Base-by-base conservation (phyloP, 1,284 basidiomycete species). In the Irpex sp. region DNA sequence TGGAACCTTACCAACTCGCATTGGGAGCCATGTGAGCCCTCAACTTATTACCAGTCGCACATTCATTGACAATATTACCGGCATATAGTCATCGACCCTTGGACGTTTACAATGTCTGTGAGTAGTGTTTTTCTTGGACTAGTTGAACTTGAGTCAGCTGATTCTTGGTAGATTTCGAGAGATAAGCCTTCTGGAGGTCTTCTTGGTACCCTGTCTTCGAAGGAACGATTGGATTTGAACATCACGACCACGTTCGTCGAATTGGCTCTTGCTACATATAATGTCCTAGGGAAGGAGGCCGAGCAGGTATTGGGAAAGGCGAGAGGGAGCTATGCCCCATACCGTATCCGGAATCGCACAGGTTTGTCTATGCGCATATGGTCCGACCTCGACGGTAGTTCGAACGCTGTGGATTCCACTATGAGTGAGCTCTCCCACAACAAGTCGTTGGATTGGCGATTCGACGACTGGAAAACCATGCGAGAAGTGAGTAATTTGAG, bases 1-100 rank as follows among this genome's bases (percentile, higher is more conserved):
- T 99, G 95, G 93, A 99, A 99, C 77, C 78, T 99, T 61, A 91
- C 92, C 34, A 97, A 98, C 73, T 99, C 97, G 57, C 96, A 99
- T 73, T 99, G 97, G 94, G 97, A 99, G 77, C 97, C 98, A n/a
- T 78, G 89, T 91, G 71, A 66, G 86, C 77, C 8, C 17, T 51
- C 34, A 26, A 26, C 26, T 26, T 31, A 57, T 62, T 52, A 48
- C 3, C 36, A 49, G 9, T 52, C 47, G 15, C 19, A 17, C 3
- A 34, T 9, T 13, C 6, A 26, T 8, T 47, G 15, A 36, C n/a
- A 15, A 7, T 37, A n/a, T 2, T 36, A 2, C 5, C n/a, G 9
- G 38, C 26, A 7, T 17, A n/a, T 49, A 92, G 89, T 99, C 59
- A 93, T 98, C 70, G 97, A 99, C 74, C 97, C 97, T 0, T 99